A percentile compares a stretch with the other conserved stretches of the same genome.
These are phyloP conservation scores for Nicotiana noctiflora DNA, from an alignment of 257 asterid genomes.

Conservation along the genomic window DNA sequence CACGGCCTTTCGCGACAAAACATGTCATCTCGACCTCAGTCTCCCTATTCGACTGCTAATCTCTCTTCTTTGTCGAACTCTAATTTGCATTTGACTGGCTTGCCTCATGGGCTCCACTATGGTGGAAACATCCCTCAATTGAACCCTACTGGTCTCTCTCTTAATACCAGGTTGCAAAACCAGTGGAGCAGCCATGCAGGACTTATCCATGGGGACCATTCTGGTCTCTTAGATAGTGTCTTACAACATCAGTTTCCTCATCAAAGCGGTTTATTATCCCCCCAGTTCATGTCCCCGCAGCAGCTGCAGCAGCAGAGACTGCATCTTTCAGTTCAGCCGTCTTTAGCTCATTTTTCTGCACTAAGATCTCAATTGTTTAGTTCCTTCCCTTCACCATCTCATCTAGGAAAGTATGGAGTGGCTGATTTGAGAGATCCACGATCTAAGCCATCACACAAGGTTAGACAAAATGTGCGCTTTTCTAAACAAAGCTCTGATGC, in stretches of 20 bases:
- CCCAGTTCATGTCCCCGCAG: slow-evolving; percentile 39
- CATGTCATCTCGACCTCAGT: slow-evolving; percentile 47
- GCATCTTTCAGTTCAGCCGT: slow-evolving; percentile 52
- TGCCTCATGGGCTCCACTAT: slow-evolving; percentile 50
- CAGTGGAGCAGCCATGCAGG: slow-evolving; percentile 55
- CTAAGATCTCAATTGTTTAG: slow-evolving; percentile 52
- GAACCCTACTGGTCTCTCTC: slow-evolving; percentile 34
- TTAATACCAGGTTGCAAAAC: slow-evolving; percentile 45
- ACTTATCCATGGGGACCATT: slow-evolving; percentile 54
- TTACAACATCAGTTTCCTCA: slow-evolving; percentile 53
- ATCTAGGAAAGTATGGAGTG: slow-evolving; percentile 36
- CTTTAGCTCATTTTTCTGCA: slow-evolving; percentile 57
- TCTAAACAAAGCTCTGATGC: slow-evolving; percentile 18
- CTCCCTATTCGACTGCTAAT: slow-evolving; percentile 42
- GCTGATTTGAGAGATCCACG: slow-evolving; percentile 19
- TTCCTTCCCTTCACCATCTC: slow-evolving; percentile 69
- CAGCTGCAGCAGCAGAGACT: slow-evolving; percentile 50
- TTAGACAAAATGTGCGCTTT: slow-evolving; percentile 16
- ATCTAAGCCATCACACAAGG: slow-evolving; percentile 14
- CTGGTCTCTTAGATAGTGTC: slow-evolving; percentile 48
- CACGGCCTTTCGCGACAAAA: slow-evolving; percentile 36
- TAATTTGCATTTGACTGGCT: slow-evolving; percentile 41
- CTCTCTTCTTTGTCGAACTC: slow-evolving; percentile 46
- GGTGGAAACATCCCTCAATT: slow-evolving; percentile 40
- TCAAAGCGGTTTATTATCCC: slow-evolving; percentile 51